phyloP scores from a whole-genome alignment of 106 monocot genomes.

The Platanthera guangdongensis region DNA sequence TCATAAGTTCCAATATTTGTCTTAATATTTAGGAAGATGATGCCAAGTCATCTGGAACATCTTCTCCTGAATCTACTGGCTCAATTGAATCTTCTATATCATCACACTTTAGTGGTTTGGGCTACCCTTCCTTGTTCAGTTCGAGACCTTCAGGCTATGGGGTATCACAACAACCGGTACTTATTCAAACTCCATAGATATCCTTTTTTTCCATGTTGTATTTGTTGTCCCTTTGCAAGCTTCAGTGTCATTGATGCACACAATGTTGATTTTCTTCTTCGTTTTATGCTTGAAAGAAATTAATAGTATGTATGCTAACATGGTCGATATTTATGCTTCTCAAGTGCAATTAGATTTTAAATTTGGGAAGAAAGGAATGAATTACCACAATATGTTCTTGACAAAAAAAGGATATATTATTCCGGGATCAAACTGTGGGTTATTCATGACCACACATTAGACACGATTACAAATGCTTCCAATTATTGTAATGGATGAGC shows the following conservation, averaged over 20 bases:
- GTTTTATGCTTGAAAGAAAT: not conserved
- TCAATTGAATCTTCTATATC: conserved; percentile 93
- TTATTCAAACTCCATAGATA: not conserved
- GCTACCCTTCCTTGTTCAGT: conserved; percentile 93
- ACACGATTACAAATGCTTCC: no score
- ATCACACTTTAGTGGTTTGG: conserved; percentile 94
- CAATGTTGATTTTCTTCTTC: conserved; percentile 1
- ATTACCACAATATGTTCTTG: no score
- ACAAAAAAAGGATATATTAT: no score
- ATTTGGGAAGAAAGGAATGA: no score
- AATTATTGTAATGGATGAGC: no score
- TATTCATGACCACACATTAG: no score
- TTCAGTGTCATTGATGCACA: not conserved
- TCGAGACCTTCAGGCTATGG: conserved; percentile 82
- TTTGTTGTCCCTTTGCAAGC: not conserved
- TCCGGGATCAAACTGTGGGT: no score
- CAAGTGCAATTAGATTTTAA: no score
- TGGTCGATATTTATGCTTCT: no score
- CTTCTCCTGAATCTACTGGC: conserved; percentile 90
- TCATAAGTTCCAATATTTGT: conserved; percentile 3
- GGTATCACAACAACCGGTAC: conserved; percentile 58
- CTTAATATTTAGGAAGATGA: conserved; percentile 77
- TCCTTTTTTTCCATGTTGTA: not conserved
- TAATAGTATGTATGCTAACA: not conserved
- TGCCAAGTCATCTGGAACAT: conserved; percentile 77